A percentile compares a stretch with the other conserved stretches of the same genome.
Conservation (phyloP, 2,329 filamentous ascomycete genomes). For the Ophiosphaerella korrae region DNA sequence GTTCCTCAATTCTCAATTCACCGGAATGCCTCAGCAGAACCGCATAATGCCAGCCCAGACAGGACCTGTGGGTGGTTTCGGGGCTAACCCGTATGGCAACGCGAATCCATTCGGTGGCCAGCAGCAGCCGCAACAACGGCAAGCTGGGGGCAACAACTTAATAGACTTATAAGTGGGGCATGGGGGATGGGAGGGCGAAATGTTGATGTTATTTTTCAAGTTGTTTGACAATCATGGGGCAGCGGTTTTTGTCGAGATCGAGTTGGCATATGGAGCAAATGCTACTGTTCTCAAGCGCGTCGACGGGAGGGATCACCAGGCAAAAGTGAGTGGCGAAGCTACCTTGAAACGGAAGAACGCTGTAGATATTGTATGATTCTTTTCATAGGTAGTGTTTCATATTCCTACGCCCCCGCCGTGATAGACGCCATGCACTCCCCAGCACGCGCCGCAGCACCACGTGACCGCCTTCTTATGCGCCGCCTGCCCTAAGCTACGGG, state of each 20-base stretch:
- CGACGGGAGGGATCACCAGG: constrained; percentile 5
- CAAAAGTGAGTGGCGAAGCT: not conserved
- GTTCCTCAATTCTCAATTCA: constrained; percentile 84
- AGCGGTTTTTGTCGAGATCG: constrained; percentile 12
- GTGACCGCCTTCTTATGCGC: not conserved
- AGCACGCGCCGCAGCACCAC: not conserved
- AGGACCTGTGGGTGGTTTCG: constrained; percentile 55
- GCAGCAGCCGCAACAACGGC: constrained; percentile 49
- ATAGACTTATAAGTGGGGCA: constrained; percentile 60
- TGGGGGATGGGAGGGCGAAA: not conserved
- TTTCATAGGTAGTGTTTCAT: constrained; percentile 15
- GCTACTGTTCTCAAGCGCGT: constrained; percentile 18
- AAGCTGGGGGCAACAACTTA: constrained; percentile 60
- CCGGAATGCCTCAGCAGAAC: constrained; percentile 63
- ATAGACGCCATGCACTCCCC: not conserved
- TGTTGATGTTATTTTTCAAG: constrained; percentile 11
- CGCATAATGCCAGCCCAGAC: constrained; percentile 57
- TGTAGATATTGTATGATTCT: constrained; percentile 23
- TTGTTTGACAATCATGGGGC: constrained; percentile 27
- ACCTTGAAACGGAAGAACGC: constrained; percentile 4
- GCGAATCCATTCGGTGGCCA: constrained; percentile 62
- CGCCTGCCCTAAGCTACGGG: not conserved
- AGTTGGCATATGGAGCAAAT: constrained; percentile 6
- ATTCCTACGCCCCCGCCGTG: not conserved
- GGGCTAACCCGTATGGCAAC: constrained; percentile 50